Conservation (phyloP, 2,329 filamentous ascomycete genomes). For the Nemania sp. region DNA sequence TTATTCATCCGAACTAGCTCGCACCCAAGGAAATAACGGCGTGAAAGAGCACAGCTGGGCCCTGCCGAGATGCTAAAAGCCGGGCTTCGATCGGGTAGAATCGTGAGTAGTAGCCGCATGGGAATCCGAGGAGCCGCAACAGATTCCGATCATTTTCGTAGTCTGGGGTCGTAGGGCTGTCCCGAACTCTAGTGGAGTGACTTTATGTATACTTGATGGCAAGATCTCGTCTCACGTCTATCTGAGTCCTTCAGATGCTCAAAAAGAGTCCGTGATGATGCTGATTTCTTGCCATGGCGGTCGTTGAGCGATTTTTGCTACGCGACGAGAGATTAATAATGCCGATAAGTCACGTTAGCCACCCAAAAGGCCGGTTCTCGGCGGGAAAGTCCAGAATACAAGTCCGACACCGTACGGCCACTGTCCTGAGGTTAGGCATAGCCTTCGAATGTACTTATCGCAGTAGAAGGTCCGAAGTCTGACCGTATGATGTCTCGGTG, state of each 20-base stretch:
- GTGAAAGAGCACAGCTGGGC: conserved; percentile 5
- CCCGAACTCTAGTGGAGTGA: conserved; percentile 34
- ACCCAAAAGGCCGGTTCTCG: conserved; percentile 22
- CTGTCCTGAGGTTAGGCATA: conserved; percentile 5
- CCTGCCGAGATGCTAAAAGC: conserved; percentile 32
- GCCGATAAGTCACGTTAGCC: conserved; percentile 9
- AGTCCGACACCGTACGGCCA: conserved; percentile 17
- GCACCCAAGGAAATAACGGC: conserved; percentile 15
- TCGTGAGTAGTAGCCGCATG: conserved; percentile 35
- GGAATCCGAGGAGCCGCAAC: conserved; percentile 37
- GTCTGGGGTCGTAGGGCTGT: conserved; percentile 34
- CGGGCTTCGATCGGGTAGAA: conserved; percentile 39
- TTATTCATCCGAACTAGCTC: conserved; percentile 6
- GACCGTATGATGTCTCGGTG: conserved; percentile 3
- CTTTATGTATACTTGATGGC: conserved; percentile 31
- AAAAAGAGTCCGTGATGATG: conserved; percentile 4
- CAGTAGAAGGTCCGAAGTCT: conserved; percentile 20
- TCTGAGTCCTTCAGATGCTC: not conserved
- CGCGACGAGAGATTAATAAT: conserved; percentile 25
- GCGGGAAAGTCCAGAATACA: conserved; percentile 18
- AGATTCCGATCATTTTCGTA: conserved; percentile 39
- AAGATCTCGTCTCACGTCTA: conserved; percentile 23
- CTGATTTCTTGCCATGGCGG: conserved; percentile 12
- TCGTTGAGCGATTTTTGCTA: conserved; percentile 28
- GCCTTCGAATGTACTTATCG: conserved; percentile 10